A percentile compares a stretch with the other conserved stretches of the same genome.
phyloP scores from a whole-genome alignment of 257 asterid genomes.

The Handroanthus guayacan region DNA sequence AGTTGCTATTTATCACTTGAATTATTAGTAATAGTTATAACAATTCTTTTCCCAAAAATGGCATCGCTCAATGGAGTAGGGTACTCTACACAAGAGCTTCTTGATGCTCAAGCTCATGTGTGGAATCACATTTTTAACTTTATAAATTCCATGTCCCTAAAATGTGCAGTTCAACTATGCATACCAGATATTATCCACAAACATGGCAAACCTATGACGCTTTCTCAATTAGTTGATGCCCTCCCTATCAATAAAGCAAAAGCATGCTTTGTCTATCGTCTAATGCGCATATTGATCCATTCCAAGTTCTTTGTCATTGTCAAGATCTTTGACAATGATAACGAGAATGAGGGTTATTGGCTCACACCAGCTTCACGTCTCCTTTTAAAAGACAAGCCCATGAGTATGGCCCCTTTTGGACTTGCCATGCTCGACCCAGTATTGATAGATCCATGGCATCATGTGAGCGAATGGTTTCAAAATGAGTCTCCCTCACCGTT shows the following conservation, averaged over 20 bases:
- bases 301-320: slow-evolving; percentile 28
- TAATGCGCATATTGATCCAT: slow-evolving; percentile 34
- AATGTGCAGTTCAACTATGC: slow-evolving; percentile 34
- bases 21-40: too few relatives aligned
- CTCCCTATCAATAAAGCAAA: slow-evolving; percentile 30
- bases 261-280: not conserved
- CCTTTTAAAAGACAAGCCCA: not conserved
- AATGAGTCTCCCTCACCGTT: slow-evolving; percentile 24
- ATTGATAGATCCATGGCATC: too few relatives aligned
- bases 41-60: not conserved
- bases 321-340: not conserved
- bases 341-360: slow-evolving; percentile 19
- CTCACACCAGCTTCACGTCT: slow-evolving; percentile 39
- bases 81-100: slow-evolving; percentile 17
- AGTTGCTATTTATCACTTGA: too few relatives aligned
- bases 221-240: slow-evolving; percentile 26
- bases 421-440: too few relatives aligned
- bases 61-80: slow-evolving; percentile 3
- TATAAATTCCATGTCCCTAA: slow-evolving; percentile 35
- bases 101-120: slow-evolving; percentile 38
- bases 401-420: too few relatives aligned
- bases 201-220: slow-evolving; percentile 38
- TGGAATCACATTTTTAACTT: slow-evolving; percentile 28
- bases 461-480: too few relatives aligned
- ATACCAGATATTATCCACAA: not conserved